phyloP scores from a whole-genome alignment of 345 rosid species.

The Draba incana region DNA sequence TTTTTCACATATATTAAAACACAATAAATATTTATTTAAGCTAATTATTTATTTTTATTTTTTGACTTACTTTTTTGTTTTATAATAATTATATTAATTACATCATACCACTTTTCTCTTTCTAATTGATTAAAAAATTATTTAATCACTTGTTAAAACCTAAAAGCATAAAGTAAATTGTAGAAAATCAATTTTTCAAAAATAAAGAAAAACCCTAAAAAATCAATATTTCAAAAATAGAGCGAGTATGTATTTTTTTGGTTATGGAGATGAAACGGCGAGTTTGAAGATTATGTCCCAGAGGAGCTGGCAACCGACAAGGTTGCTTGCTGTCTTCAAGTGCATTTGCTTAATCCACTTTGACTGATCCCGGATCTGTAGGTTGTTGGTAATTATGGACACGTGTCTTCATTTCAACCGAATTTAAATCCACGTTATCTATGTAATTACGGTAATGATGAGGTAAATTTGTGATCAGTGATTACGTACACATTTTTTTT shows the following conservation, averaged over 20 bases:
- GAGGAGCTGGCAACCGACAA: slow-evolving; percentile 81
- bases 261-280: slow-evolving; percentile 23
- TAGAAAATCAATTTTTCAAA: too few relatives aligned
- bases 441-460: slow-evolving; percentile 13
- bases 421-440: slow-evolving; percentile 7
- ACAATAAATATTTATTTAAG: too few relatives aligned
- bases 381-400: slow-evolving; percentile 48
- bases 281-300: slow-evolving; percentile 49
- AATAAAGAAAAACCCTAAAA: too few relatives aligned
- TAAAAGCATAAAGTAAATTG: too few relatives aligned
- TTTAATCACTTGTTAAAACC: too few relatives aligned
- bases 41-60: too few relatives aligned
- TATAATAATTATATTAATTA: too few relatives aligned
- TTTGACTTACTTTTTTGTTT: too few relatives aligned
- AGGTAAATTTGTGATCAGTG: slow-evolving; percentile 4
- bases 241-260: not conserved
- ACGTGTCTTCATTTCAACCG: slow-evolving; percentile 46
- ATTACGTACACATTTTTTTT: not conserved
- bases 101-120: too few relatives aligned
- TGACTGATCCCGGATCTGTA: slow-evolving; percentile 50
- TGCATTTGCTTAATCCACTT: slow-evolving; percentile 30
- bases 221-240: too few relatives aligned
- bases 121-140: too few relatives aligned
- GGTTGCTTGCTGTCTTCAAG: slow-evolving; percentile 53
- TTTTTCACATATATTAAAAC: too few relatives aligned